Percentiles rank a stretch among this genome's conserved stretches.
Conservation (phyloP, 208 protist species). For the Acanthamoeba royreba region DNA sequence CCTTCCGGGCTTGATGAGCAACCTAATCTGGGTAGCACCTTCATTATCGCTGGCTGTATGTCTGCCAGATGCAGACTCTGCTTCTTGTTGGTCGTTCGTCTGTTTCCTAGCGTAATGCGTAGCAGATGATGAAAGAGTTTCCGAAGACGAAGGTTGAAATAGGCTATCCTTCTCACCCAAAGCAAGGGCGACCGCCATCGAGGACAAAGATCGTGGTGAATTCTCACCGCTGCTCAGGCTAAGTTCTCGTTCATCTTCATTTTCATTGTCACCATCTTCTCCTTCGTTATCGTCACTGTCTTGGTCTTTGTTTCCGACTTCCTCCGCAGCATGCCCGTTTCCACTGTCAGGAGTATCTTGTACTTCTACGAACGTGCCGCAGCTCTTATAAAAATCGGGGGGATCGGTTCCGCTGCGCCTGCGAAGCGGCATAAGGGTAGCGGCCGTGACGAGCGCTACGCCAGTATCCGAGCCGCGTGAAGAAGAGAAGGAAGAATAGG, state of each 20-base stretch:
- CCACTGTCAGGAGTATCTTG: too few species aligned
- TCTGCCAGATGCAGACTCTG: too few species aligned
- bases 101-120: too few species aligned
- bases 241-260: not conserved
- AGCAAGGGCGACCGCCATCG: not conserved
- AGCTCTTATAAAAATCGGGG: too few species aligned
- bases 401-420: too few species aligned
- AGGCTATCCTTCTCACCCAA: not conserved
- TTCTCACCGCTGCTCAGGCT: not conserved
- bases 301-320: not conserved
- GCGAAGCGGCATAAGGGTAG: not conserved
- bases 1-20: not conserved
- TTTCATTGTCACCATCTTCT: not conserved
- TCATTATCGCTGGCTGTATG: not conserved
- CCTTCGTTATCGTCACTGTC: not conserved
- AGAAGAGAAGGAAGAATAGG: not conserved
- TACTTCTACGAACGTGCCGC: too few species aligned
- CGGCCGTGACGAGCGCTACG: not conserved
- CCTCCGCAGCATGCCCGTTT: not conserved
- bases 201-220: not conserved
- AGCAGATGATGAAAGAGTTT: too few species aligned
- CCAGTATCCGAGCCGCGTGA: not conserved
- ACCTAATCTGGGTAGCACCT: not conserved
- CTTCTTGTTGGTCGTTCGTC: too few species aligned
- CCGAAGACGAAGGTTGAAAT: too few species aligned